Conservation (phyloP, 148 eudicot genomes). For the Heliosperma pusillum region DNA sequence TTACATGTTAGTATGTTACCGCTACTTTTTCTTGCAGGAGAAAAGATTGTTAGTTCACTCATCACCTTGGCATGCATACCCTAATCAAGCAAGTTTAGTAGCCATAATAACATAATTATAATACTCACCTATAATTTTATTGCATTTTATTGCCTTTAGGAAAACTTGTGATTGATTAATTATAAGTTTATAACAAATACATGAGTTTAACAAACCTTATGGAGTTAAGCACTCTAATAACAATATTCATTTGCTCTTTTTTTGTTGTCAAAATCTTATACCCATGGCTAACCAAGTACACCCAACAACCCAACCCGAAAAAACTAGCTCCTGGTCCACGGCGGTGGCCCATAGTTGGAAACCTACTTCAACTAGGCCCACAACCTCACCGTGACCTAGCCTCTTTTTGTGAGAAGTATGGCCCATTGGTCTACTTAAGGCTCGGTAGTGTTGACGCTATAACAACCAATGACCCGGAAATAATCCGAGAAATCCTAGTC, state of each 20-base stretch:
- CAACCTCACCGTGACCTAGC: conserved; percentile 88
- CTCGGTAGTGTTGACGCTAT: conserved; percentile 81
- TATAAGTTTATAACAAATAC: neutral
- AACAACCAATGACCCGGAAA: conserved; percentile 87
- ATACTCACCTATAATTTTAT: too few species aligned
- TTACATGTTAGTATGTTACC: conserved; percentile 10
- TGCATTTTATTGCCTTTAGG: neutral
- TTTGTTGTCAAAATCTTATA: conserved; percentile 26
- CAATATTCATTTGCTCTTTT: conserved; percentile 32
- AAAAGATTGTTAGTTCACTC: conserved; percentile 18
- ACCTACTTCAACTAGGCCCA: conserved; percentile 77
- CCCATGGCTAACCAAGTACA: conserved; percentile 27
- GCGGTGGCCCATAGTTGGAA: conserved; percentile 82
- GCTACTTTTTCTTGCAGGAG: conserved; percentile 2
- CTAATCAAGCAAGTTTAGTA: neutral
- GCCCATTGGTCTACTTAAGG: conserved; percentile 76
- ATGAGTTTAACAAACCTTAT: conserved; percentile 1
- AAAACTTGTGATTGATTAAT: neutral
- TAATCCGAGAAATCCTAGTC: conserved; percentile 65
- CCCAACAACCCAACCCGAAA: neutral
- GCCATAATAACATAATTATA: too few species aligned
- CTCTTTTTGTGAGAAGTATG: conserved; percentile 65
- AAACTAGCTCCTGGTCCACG: conserved; percentile 88
- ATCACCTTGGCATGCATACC: conserved; percentile 28
- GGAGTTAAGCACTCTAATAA: conserved; percentile 34